Percentiles rank a stretch among this genome's conserved stretches.
Evolutionary conservation across 176 grass and related monocot genomes (phyloP).

Genomic region (Dactylis glomerata): DNA sequence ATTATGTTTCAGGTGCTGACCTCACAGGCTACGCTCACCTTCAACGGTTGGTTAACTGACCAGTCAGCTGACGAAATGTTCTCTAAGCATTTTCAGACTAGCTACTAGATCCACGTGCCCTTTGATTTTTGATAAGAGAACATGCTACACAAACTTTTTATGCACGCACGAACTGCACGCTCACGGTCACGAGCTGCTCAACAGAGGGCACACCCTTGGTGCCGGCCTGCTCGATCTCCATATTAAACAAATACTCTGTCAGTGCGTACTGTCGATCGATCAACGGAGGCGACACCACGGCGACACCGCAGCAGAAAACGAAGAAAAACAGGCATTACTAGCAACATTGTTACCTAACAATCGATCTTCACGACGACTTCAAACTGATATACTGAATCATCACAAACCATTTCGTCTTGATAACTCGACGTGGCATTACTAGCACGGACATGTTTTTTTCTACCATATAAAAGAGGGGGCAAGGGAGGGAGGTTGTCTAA

Average conservation of each 20-base stretch:
- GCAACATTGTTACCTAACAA: neutral
- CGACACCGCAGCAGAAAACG: slow-evolving; percentile 1
- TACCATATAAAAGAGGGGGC: neutral
- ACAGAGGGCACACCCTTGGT: neutral
- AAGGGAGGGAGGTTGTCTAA: neutral
- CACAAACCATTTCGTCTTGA: neutral
- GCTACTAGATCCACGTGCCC: neutral
- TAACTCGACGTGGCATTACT: neutral
- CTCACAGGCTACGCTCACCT: neutral
- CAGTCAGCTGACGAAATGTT: neutral
- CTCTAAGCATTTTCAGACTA: neutral
- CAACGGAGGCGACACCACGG: neutral
- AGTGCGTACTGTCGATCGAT: neutral
- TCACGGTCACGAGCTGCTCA: neutral
- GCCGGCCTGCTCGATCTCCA: slow-evolving; percentile 2
- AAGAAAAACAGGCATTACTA: neutral
- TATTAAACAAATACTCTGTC: neutral
- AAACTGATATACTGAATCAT: neutral
- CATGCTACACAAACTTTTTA: neutral
- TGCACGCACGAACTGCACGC: neutral
- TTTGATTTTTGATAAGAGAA: neutral
- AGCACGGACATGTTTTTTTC: neutral
- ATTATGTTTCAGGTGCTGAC: neutral
- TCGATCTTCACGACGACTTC: neutral
- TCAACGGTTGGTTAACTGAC: slow-evolving; percentile 3